These are phyloP conservation scores for Blastocystis sp. DNA, from an alignment of 352 stramenopile genomes.

Conservation along the genomic window DNA sequence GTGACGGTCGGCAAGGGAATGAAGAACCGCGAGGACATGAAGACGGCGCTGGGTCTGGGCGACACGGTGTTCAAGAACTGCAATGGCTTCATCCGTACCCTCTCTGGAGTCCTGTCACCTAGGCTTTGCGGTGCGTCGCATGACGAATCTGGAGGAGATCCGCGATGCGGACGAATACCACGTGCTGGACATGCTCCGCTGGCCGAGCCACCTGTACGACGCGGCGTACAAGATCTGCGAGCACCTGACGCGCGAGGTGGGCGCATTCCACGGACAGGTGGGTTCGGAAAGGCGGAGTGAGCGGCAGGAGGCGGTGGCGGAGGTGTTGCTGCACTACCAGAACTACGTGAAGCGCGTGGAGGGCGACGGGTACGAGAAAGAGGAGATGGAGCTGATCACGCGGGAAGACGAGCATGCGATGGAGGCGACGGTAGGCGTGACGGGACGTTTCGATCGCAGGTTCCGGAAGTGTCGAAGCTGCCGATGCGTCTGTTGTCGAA, in stretches of 20 bases:
- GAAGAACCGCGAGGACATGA: conserved; percentile 2
- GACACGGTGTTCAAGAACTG: conserved; percentile 44
- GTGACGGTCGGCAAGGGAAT: not conserved
- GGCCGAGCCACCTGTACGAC: not conserved
- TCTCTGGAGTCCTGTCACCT: not conserved
- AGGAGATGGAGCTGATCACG: not conserved
- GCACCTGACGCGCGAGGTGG: not conserved
- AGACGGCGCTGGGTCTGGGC: not conserved
- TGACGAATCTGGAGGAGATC: conserved; percentile 6
- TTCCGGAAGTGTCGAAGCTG: not conserved
- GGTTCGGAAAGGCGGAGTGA: not conserved
- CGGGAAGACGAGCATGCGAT: not conserved
- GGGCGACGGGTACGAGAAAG: too few species aligned
- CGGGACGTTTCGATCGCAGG: not conserved
- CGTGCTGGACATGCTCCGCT: conserved; percentile 40
- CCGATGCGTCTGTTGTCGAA: conserved; percentile 17
- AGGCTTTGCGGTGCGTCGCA: conserved; percentile 33
- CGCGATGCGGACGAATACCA: not conserved
- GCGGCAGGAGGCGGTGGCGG: conserved; percentile 15
- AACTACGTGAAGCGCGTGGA: not conserved
- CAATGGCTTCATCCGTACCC: conserved; percentile 27
- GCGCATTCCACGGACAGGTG: not conserved
- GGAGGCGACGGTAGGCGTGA: not conserved
- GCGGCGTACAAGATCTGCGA: not conserved
- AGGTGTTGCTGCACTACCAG: not conserved